These are phyloP conservation scores for Testicularia cyperi DNA, from an alignment of 1,284 basidiomycete species.

Conservation along the genomic window DNA sequence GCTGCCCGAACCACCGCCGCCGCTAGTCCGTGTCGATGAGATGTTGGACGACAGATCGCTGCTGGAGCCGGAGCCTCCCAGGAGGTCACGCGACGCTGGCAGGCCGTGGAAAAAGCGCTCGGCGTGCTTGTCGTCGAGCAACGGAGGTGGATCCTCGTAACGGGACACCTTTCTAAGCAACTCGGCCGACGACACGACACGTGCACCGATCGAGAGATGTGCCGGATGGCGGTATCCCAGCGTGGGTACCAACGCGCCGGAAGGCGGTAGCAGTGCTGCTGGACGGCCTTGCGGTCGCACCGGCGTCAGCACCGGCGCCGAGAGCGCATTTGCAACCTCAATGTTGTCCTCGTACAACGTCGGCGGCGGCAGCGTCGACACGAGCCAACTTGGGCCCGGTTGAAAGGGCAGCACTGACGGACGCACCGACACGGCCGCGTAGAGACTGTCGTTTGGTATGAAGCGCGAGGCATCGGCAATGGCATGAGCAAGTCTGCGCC, in stretches of 20 bases:
- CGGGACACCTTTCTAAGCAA: conserved; percentile 47
- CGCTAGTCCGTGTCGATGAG: conserved; percentile 35
- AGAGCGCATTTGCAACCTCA: conserved; percentile 40
- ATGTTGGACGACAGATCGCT: conserved; percentile 43
- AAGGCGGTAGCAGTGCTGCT: conserved; percentile 42
- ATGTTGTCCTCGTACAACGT: conserved; percentile 39
- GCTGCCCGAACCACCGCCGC: conserved; percentile 43
- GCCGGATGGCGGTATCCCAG: conserved; percentile 45
- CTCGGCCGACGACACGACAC: conserved; percentile 38
- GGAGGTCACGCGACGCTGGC: conserved; percentile 46
- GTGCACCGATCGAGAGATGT: conserved; percentile 42
- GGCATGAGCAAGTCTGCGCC: conserved; percentile 44
- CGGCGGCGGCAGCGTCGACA: conserved; percentile 44
- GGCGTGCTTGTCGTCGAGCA: conserved; percentile 53
- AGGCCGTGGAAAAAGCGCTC: conserved; percentile 57
- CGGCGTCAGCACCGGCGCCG: conserved; percentile 47
- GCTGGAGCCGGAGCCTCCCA: conserved; percentile 40
- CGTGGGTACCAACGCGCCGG: conserved; percentile 43
- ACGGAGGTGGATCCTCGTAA: conserved; percentile 43
- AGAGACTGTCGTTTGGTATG: conserved; percentile 49
- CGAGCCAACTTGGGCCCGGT: conserved; percentile 50
- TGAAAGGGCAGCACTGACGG: conserved; percentile 41
- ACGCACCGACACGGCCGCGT: conserved; percentile 43
- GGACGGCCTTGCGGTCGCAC: conserved; percentile 49
- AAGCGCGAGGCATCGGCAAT: conserved; percentile 49